phyloP scores from a whole-genome alignment of 108 stramenopile genomes.

The Craspedostauros australis region DNA sequence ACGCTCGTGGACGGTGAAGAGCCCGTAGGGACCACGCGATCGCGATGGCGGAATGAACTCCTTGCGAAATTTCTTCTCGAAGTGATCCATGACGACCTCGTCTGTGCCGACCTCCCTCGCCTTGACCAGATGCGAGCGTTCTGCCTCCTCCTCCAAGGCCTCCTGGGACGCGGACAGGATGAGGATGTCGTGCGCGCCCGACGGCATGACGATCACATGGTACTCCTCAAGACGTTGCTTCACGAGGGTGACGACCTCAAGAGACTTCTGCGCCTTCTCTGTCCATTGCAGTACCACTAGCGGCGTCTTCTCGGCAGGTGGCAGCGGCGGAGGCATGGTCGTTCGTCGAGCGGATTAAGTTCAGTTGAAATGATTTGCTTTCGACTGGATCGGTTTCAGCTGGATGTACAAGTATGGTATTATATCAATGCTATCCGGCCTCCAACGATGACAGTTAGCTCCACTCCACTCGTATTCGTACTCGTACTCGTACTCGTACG shows the following conservation, averaged over 20 bases:
- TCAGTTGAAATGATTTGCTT: no score
- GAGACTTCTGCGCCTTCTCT: constrained; percentile 12
- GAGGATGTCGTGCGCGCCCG: constrained; percentile 3
- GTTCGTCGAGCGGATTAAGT: no score
- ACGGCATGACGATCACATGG: constrained; percentile 26
- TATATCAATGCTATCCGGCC: no score
- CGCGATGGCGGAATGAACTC: constrained; percentile 19
- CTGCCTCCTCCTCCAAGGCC: constrained; percentile 43
- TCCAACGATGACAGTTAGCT: no score
- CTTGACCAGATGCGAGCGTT: constrained; percentile 37
- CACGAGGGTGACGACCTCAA: constrained; percentile 25
- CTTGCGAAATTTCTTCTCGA: constrained; percentile 23
- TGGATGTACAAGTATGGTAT: no score
- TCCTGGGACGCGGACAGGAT: constrained; percentile 42
- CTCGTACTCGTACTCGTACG: no score
- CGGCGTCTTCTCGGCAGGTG: constrained; percentile 40
- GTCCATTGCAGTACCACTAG: constrained; percentile 45
- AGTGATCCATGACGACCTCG: constrained; percentile 40
- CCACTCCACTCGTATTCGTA: no score
- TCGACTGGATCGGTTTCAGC: no score
- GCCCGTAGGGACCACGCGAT: constrained; percentile 25
- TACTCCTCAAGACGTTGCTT: constrained; percentile 25
- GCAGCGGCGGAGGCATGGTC: constrained; percentile 6
- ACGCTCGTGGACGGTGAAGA: constrained; percentile 44
- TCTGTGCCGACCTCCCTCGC: constrained; percentile 4